Conservation (phyloP, 2,329 filamentous ascomycete genomes). For the Fonsecaea pugnacius region DNA sequence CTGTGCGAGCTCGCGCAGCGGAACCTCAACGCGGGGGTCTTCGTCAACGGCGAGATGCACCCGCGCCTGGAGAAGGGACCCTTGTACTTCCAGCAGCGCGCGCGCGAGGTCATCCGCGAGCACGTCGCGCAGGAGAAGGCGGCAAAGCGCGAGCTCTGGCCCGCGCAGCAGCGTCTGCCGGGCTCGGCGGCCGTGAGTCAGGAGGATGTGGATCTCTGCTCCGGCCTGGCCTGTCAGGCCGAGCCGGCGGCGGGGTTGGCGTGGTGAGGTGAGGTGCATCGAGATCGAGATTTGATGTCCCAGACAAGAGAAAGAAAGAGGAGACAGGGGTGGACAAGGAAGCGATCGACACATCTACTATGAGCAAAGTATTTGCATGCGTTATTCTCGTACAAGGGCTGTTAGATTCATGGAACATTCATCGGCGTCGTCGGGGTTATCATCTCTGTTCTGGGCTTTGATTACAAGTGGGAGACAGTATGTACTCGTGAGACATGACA, state of each 20-base stretch:
- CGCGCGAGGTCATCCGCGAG: slow-evolving; percentile 55
- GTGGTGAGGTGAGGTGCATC: slow-evolving; percentile 19
- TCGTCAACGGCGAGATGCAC: slow-evolving; percentile 67
- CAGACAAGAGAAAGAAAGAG: no score
- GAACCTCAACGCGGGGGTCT: slow-evolving; percentile 66
- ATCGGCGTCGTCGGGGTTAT: no score
- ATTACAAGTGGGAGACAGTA: no score
- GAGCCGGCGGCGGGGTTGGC: slow-evolving; percentile 21
- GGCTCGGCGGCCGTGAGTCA: slow-evolving; percentile 26
- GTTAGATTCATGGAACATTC: no score
- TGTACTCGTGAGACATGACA: no score
- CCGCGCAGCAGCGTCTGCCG: slow-evolving; percentile 41
- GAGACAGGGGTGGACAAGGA: no score
- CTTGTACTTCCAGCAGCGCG: slow-evolving; percentile 60
- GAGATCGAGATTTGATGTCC: no score
- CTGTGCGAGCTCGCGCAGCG: slow-evolving; percentile 64
- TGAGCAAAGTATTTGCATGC: no score
- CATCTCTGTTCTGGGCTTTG: no score
- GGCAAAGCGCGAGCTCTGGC: slow-evolving; percentile 57
- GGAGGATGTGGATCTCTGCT: slow-evolving; percentile 32
- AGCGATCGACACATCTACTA: no score
- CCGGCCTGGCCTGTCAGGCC: slow-evolving; percentile 26
- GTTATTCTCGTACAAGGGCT: no score
- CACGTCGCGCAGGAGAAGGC: slow-evolving; percentile 56
- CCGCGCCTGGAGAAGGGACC: slow-evolving; percentile 64